Evolutionary conservation across 164 flowering plant genomes (phyloP), one percentile per base, ranked within the genome.

Genomic region (Dillenia turbinata): DNA sequence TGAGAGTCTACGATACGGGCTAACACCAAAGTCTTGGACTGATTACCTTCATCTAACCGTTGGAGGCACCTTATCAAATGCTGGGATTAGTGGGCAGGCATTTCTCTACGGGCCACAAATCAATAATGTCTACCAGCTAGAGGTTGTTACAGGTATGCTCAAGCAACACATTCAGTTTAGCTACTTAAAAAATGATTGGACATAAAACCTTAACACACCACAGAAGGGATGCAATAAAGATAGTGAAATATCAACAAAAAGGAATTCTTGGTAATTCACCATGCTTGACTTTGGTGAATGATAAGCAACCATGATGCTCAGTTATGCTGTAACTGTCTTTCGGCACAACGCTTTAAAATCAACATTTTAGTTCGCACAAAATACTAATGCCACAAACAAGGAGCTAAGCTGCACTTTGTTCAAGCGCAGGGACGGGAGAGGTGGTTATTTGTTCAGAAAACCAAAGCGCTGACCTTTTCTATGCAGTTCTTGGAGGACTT

Each of bases 21-120:
- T 93, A 11, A 70, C 97, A 33, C 98, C 97, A 16, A 90, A 79
- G 75, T 90, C 98, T n/a, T 92, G 98, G 98, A 92, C 98, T 1
- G 98, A 92, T 56, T 92, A 92, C 73, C 87, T 93, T 56, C 79
- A 85, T 71, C 89, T 93, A 51, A 87, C 96, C 0, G 90, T 93
- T 15, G 98, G 98, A 0, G 98, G 98, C 12, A 92, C 96, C 47
- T 68, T 92, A 57, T 92, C 98, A 3, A 86, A 92, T 71, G 98
- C 94, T 9, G 98, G 98, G 55, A 75, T 93, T 24, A 93, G 98
- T 52, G 98, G 98, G 12, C 98, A 92, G 69, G 90, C 98, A 22
- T 90, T 92, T 68, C 65, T 69, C 45, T 84, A 92, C 51, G 97
- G 98, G 22, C 98, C 98, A 10, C 97, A 93, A 72, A 90, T 93